phyloP scores from a whole-genome alignment of 176 grass and related monocot genomes.

The Bolboschoenus planiculmis region DNA sequence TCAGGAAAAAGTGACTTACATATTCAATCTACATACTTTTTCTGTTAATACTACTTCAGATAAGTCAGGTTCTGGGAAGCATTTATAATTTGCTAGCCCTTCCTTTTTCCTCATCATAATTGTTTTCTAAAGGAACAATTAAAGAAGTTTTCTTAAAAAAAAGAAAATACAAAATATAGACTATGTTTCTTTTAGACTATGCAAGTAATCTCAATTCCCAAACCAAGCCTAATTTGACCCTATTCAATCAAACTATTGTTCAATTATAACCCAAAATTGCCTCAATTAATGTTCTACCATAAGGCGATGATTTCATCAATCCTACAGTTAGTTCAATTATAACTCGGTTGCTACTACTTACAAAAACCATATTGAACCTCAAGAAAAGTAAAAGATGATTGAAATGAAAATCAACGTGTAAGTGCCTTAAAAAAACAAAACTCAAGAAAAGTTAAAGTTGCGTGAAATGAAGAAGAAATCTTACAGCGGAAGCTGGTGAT shows the following conservation, averaged over 20 bases:
- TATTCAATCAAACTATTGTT: background rate
- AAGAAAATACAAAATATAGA: conserved; percentile 5
- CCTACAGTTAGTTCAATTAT: too few species aligned
- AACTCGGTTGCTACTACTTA: too few species aligned
- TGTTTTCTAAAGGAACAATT: conserved; percentile 57
- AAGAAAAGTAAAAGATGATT: too few species aligned
- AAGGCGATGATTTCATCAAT: background rate
- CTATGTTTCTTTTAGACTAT: background rate
- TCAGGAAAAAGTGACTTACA: conserved; percentile 63
- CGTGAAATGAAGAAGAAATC: too few species aligned
- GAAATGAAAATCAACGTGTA: too few species aligned
- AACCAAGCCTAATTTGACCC: background rate
- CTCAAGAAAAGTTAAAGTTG: too few species aligned
- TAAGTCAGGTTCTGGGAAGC: conserved; percentile 95
- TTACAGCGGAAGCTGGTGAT: too few species aligned
- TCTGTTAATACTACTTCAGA: conserved; percentile 72
- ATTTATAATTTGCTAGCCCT: conserved; percentile 91
- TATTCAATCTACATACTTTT: conserved; percentile 67
- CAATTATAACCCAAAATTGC: background rate
- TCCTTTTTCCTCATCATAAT: conserved; percentile 96
- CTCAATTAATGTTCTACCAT: background rate
- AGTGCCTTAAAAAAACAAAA: too few species aligned
- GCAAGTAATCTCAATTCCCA: background rate
- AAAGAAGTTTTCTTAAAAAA: conserved; percentile 6
- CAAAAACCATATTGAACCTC: too few species aligned